phyloP scores from a whole-genome alignment of 2,329 filamentous ascomycete species.

The Fusarium floridanum region DNA sequence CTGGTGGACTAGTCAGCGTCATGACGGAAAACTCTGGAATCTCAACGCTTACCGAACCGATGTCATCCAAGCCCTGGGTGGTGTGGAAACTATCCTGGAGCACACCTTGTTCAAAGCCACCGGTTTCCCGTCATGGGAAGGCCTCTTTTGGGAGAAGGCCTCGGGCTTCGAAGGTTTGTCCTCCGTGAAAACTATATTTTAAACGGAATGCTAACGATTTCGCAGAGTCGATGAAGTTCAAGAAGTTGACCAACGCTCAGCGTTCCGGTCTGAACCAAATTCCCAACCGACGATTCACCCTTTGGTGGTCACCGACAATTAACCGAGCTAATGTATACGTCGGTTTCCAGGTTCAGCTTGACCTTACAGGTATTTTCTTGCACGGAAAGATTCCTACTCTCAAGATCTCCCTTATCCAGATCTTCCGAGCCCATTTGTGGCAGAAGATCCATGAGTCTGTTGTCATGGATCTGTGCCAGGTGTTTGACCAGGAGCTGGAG shows the following conservation, averaged over 20 bases:
- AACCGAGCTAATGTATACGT: constrained; percentile 98
- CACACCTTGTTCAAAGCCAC: constrained; percentile 98
- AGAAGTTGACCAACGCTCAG: constrained; percentile 98
- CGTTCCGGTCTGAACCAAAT: constrained; percentile 98
- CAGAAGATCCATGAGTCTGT: constrained; percentile 99
- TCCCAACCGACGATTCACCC: constrained; percentile 95
- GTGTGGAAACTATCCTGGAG: constrained; percentile 97
- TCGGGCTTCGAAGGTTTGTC: constrained; percentile 30
- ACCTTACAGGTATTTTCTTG: constrained; percentile 98
- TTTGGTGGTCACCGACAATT: constrained; percentile 97
- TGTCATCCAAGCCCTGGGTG: constrained; percentile 94
- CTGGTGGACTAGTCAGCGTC: constrained; percentile 98
- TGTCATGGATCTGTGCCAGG: constrained; percentile 98
- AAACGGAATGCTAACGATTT: constrained; percentile 59
- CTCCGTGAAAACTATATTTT: too few relatives aligned
- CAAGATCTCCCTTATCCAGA: constrained; percentile 98
- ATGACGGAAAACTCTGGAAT: constrained; percentile 98
- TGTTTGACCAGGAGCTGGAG: constrained; percentile 97
- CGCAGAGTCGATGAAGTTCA: constrained; percentile 89
- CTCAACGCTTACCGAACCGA: constrained; percentile 95
- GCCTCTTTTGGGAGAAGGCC: constrained; percentile 88
- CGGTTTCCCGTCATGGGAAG: constrained; percentile 97
- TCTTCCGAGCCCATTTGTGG: constrained; percentile 99
- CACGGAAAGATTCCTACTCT: constrained; percentile 98
- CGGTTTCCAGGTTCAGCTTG: constrained; percentile 98